Base-by-base conservation (phyloP, 345 rosid genomes). In the Boechera divaricarpa region DNA sequence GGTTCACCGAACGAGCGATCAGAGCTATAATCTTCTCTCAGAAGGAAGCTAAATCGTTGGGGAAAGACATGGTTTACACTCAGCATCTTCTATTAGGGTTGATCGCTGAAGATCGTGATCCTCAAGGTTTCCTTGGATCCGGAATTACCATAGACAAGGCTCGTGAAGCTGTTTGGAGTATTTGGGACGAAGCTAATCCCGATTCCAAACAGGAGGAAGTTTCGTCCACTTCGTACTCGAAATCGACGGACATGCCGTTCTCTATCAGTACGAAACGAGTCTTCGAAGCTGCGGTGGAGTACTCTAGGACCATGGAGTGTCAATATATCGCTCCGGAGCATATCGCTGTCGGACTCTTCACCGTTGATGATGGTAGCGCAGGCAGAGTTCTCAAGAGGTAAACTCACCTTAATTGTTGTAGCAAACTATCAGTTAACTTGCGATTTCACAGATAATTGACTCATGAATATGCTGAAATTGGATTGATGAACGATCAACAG, bases 261-360 rank as follows among this genome's bases (percentile, higher is more conserved):
- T 89, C 99, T 0, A 76, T 83, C 6, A 86, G 91, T 72, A 86
- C 94, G 16, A 92, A 92, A 65, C 86, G 97, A 24, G 99, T 92
- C 81, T 92, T 95, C 38, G 98, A 95, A 79, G 99, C 93, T 79
- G 98, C 99, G 0, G 91, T 95, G 13, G 99, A 92, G 80, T 95
- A 91, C 76, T 95, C 99, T 9, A 83, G 93, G 84, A 88, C 85
- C 15, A 63, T 87, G 89, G 97, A 91, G 9, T 81, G 92, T 76
- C 91, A 95, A 73, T 95, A 87, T 64, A 91, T 95, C 12, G 88
- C 97, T 9, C 98, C 99, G 0, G 99, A 95, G 78, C 99, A 95
- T 83, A 91, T 95, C 41, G 89, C 97, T 42, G 79, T 95, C 51
- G 98, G 96, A 2, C 86, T 95, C 61, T 85, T 95, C 77, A 88